Evolutionary conservation across 1,284 basidiomycete species (phyloP), one percentile per base, ranked within the genome.

Genomic region (Ustilago trichophora): DNA sequence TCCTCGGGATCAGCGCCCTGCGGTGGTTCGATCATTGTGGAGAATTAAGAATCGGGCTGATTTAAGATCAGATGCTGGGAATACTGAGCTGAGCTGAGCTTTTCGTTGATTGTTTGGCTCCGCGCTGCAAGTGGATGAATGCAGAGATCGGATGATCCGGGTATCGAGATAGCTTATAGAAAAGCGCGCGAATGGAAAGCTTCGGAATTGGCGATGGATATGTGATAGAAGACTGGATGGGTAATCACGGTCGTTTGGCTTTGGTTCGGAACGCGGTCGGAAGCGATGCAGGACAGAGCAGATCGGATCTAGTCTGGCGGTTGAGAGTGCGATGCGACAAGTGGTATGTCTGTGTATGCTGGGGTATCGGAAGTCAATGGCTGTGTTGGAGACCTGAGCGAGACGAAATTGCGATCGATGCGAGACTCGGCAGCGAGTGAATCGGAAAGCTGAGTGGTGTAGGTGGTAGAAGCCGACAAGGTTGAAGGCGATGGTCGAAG

Each of bases 1-100:
- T 75, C 73, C 21, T 75, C 73, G 15, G 73, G 73, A 35, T 75
- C 73, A 13, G 73, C 72, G 38, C 71, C 71, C 35, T 75, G 73
- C 10, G 73, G 67, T 42, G 73, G 63, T 37, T 70, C 52, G 37
- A 63, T 41, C 55, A 69, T 69, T 19, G 16, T 45, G 15, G 9
- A 13, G 27, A 29, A 13, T 37, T 26, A 18, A 22, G 27, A 22
- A 7, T 36, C n/a, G n/a, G n/a, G n/a, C n/a, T n/a, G n/a, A n/a
- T n/a, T n/a, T n/a, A n/a, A n/a, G n/a, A n/a, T n/a, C n/a, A n/a
- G n/a, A n/a, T n/a, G n/a, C n/a, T n/a, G n/a, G n/a, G n/a, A n/a
- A n/a, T n/a, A n/a, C n/a, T n/a, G n/a, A 12, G 44, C 3, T 7
- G 27, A 24, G 32, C 34, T 45, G 43, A n/a, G 16, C 25, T 41